Evolutionary conservation across 164 flowering plant genomes (phyloP).

Genomic region (Vitis cinerea): DNA sequence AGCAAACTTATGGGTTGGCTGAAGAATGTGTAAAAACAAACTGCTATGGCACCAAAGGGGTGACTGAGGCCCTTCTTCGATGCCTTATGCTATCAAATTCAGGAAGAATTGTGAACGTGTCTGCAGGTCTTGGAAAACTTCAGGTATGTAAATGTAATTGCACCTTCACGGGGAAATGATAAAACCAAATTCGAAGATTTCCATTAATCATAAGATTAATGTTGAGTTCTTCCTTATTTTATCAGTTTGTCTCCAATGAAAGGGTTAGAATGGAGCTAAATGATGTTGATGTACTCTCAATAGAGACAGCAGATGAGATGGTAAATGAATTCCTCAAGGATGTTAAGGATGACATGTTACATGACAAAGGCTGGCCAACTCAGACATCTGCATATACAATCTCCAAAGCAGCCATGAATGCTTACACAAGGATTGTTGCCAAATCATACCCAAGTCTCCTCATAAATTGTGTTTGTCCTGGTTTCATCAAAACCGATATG

Average conservation of each 20-base stretch:
- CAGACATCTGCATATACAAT: constrained; percentile 16
- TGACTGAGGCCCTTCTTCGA: constrained; percentile 4
- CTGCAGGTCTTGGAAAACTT: not conserved
- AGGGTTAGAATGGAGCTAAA: constrained; percentile 13
- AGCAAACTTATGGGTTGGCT: constrained; percentile 17
- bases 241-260: constrained; percentile 18
- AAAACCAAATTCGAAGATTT: too few relatives aligned
- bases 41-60: constrained; percentile 3
- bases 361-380: constrained; percentile 41
- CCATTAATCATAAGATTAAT: not conserved
- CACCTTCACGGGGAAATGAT: not conserved
- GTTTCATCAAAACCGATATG: constrained; percentile 29
- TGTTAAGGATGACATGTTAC: constrained; percentile 24
- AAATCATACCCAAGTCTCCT: constrained; percentile 12
- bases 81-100: constrained; percentile 6
- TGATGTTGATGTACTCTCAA: constrained; percentile 24
- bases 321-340: constrained; percentile 25
- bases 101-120: constrained; percentile 7
- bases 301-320: constrained; percentile 31
- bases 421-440: constrained; percentile 36
- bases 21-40: constrained; percentile 8
- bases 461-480: constrained; percentile 31
- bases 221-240: not conserved
- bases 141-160: not conserved
- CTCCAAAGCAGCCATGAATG: constrained; percentile 40